Base-by-base conservation (phyloP, 2,329 filamentous ascomycete genomes). In the Cytospora piceicola region DNA sequence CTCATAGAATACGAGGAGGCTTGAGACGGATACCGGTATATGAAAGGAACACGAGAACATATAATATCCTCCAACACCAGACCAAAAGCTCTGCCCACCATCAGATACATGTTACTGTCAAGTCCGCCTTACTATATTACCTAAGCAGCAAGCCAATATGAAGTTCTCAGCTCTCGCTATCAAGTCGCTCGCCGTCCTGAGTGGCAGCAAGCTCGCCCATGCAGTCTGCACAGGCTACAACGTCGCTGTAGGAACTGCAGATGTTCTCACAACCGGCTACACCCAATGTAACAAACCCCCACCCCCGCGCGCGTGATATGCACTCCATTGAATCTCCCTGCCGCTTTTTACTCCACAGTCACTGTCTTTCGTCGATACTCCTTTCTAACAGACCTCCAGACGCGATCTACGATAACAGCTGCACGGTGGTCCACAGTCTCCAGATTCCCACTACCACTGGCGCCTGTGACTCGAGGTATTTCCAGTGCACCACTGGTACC, bases 141-240 rank as follows among this genome's bases (percentile, higher is more conserved):
- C 36, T 29, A 52, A 3, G 34, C 24, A 52, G 27, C 36, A 8
- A 27, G 36, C 20, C 61, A 39, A 64, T 4, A 67, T 67, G 65
- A 56, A 64, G 20, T 49, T 42, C n/a, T 42, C 27, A 14, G 15
- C 53, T 6, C 17, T n/a, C 34, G n/a, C 52, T 51, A 5, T 61
- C 49, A 52, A 62, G 9, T 36, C 42, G 22, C 14, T 67, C 34
- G 65, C 62, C 34, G 51, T 67, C 22, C 58, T 67, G 8, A 54
- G 62, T 46, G 62, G 62, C 22, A 58, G 58, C 51, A 59, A 54
- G n/a, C 6, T 61, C 14, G 66, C 58, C 63, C 32, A 29, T 34
- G 66, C 66, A 29, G 36, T 65, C 66, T 65, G 66, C 55, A 36
- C 66, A 9, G 63, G 66, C 24, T 51, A 53, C 15, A 30, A 30